Conservation (phyloP, 2,329 filamentous ascomycete genomes). For the Aspergillus luchuensis region DNA sequence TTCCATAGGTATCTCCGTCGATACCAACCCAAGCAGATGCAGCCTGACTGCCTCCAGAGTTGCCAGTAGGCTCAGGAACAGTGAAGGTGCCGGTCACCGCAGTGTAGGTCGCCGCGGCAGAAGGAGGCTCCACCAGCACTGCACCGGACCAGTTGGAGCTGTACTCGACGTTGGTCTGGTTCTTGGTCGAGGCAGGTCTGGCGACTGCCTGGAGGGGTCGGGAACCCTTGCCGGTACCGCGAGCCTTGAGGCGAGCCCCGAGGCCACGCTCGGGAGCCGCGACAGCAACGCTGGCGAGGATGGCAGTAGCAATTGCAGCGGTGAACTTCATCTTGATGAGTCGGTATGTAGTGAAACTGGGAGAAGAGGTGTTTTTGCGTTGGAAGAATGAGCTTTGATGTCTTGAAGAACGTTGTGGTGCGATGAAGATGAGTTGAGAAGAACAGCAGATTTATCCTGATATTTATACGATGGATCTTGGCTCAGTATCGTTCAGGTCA, state of each 20-base stretch:
- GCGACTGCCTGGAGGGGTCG: slow-evolving; percentile 33
- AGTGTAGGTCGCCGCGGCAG: slow-evolving; percentile 48
- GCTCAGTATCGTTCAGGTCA: neutral
- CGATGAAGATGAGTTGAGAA: neutral
- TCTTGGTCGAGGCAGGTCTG: slow-evolving; percentile 35
- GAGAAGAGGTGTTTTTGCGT: neutral
- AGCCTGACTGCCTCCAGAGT: slow-evolving; percentile 17
- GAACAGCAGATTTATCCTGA: neutral
- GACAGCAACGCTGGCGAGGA: slow-evolving; percentile 48
- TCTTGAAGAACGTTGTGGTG: neutral
- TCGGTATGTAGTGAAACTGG: neutral
- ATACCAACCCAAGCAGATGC: slow-evolving; percentile 62
- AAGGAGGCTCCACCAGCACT: slow-evolving; percentile 49
- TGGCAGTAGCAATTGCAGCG: slow-evolving; percentile 36
- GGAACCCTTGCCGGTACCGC: slow-evolving; percentile 30
- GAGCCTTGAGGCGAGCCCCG: slow-evolving; percentile 32
- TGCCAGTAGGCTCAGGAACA: slow-evolving; percentile 46
- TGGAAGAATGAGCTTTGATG: neutral
- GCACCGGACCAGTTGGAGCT: slow-evolving; percentile 62
- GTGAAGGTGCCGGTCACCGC: slow-evolving; percentile 56
- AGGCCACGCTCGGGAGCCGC: slow-evolving; percentile 50
- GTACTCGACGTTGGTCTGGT: slow-evolving; percentile 51
- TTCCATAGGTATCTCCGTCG: slow-evolving; percentile 58
- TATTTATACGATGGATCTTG: neutral
- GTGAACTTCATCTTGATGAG: slow-evolving; percentile 54